phyloP scores from a whole-genome alignment of 495 filamentous ascomycete genomes.

The Rostrohypoxylon terebratum region DNA sequence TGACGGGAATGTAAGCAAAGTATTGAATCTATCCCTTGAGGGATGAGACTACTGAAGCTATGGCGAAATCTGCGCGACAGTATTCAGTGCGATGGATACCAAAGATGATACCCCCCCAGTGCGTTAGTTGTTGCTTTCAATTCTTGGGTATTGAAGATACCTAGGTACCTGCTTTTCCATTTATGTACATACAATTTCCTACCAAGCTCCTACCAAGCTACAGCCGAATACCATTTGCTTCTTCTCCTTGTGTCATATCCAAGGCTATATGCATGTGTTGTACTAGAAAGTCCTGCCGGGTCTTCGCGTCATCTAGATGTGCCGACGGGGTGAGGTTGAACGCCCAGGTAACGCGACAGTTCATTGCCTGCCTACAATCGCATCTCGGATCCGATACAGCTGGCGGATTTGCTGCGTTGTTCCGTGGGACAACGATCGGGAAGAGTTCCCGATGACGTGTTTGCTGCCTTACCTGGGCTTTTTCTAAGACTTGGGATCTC shows the following conservation, averaged over 20 bases:
- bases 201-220: neutral
- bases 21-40: neutral
- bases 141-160: neutral
- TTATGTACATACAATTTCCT: neutral
- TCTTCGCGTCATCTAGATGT: slow-evolving; percentile 7
- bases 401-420: neutral
- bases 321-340: neutral
- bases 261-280: slow-evolving; percentile 4
- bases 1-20: neutral
- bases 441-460: neutral
- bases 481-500: neutral
- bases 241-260: neutral
- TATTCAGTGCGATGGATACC: neutral
- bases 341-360: neutral
- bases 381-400: neutral
- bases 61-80: neutral
- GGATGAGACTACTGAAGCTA: neutral
- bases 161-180: neutral
- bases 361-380: neutral
- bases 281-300: slow-evolving; percentile 6
- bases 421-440: neutral
- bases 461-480: neutral
- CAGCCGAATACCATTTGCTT: neutral
- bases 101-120: slow-evolving; percentile 4
- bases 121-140: neutral